phyloP scores from a whole-genome alignment of 2,329 filamentous ascomycete species.

The Scedosporium minutisporum region DNA sequence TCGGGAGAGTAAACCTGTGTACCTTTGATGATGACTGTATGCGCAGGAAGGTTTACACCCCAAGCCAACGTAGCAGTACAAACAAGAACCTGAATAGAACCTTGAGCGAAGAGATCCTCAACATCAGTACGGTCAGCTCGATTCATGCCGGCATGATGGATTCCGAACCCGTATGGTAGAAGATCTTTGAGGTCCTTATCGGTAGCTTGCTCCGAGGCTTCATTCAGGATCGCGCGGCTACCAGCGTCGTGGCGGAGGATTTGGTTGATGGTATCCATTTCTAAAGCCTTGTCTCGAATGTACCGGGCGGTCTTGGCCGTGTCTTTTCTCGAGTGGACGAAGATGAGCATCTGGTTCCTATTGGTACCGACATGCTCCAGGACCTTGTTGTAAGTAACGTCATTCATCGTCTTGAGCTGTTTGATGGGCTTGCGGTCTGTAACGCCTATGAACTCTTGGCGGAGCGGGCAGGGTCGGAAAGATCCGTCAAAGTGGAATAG shows the following conservation, averaged over 20 bases:
- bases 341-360: slow-evolving; percentile 96
- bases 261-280: slow-evolving; percentile 92
- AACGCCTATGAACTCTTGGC: slow-evolving; percentile 94
- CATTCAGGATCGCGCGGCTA: slow-evolving; percentile 75
- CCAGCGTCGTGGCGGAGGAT: slow-evolving; percentile 89
- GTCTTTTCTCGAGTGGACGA: slow-evolving; percentile 96
- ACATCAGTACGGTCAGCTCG: slow-evolving; percentile 90
- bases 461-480: slow-evolving; percentile 85
- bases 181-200: slow-evolving; percentile 89
- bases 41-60: slow-evolving; percentile 96
- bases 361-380: slow-evolving; percentile 90
- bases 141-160: slow-evolving; percentile 96
- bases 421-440: slow-evolving; percentile 98
- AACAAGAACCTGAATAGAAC: slow-evolving; percentile 87
- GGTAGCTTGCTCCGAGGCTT: slow-evolving; percentile 72
- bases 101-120: slow-evolving; percentile 86
- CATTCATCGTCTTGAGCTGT: slow-evolving; percentile 98
- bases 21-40: slow-evolving; percentile 98
- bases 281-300: slow-evolving; percentile 92
- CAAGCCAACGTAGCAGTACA: slow-evolving; percentile 97
- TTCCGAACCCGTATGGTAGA: slow-evolving; percentile 92
- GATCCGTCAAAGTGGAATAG: slow-evolving; percentile 95
- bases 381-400: slow-evolving; percentile 95
- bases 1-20: slow-evolving; percentile 97
- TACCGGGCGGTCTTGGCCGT: slow-evolving; percentile 96